Conservation (phyloP, 2,329 filamentous ascomycete species). For the Microascus cirrosus region DNA sequence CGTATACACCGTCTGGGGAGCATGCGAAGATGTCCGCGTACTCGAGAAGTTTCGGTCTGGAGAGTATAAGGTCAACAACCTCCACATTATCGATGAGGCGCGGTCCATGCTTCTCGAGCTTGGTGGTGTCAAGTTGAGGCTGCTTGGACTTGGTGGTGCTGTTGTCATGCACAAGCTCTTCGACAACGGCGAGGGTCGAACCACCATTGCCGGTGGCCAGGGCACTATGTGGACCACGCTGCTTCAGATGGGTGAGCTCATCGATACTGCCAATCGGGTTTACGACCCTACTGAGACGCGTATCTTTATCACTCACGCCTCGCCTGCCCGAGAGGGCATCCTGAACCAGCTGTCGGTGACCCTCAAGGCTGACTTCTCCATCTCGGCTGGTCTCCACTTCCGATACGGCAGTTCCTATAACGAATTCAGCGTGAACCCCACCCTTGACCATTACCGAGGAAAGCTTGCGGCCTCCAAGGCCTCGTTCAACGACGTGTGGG, state of each 20-base stretch:
- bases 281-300: conserved; percentile 97
- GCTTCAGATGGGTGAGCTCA: conserved; percentile 93
- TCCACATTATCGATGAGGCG: conserved; percentile 97
- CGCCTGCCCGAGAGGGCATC: conserved; percentile 89
- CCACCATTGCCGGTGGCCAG: conserved; percentile 94
- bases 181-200: conserved; percentile 94
- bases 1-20: conserved; percentile 98
- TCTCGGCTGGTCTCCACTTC: conserved; percentile 96
- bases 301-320: conserved; percentile 93
- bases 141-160: conserved; percentile 86
- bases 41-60: conserved; percentile 94
- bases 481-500: conserved; percentile 98
- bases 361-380: conserved; percentile 94
- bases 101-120: conserved; percentile 91
- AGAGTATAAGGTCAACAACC: conserved; percentile 94
- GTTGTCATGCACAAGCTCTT: conserved; percentile 99
- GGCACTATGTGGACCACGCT: conserved; percentile 99
- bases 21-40: conserved; percentile 95
- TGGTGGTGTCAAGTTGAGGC: conserved; percentile 87
- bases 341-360: conserved; percentile 96
- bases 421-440: conserved; percentile 98
- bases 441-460: conserved; percentile 93
- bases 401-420: conserved; percentile 98
- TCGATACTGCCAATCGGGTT: conserved; percentile 95
- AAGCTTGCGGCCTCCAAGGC: conserved; percentile 97